Evolutionary conservation across 2,329 filamentous ascomycete species (phyloP), one percentile per base, ranked within the genome.

Genomic region (Fusarium temperatum): DNA sequence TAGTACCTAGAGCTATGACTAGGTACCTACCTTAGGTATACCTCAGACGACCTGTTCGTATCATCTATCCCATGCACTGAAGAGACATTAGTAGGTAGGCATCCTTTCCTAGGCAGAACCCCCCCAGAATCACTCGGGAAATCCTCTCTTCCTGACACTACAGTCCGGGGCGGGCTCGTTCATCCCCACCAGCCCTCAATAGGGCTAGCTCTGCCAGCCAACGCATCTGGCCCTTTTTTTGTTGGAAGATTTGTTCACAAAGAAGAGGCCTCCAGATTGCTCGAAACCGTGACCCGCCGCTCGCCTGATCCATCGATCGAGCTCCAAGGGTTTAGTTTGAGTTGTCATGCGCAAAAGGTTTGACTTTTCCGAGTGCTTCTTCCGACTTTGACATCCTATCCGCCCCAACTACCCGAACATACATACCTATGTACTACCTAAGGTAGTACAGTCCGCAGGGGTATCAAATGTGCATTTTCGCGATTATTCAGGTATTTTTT

Each of bases 261-360:
- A 32, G 28, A 26, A 65, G 72, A 74, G 72, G 72, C 72, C 72
- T 74, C 72, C 72, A 66, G 64, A 42, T n/a, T 64, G 30, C n/a
- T 54, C 61, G 39, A 45, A 55, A 39, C 50, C 50, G 41, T 47
- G 53, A 38, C 60, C 41, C 28, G 24, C 36, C 30, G 30, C 30
- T 58, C 47, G 41, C 56, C 45, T 42, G 35, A 39, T 60, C 35
- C 30, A 41, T 35, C 30, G 35, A 41, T 36, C 26, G 18, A 42
- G 26, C 28, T 30, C 38, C 56, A 59, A 51, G 60, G 66, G 32
- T 44, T 51, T 51, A 13, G 26, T 28, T 18, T 47, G 44, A 17
- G 18, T 26, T 20, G 44, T 14, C 39, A 14, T 66, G 24, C 30
- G 30, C 24, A 48, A 44, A 28, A 28, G 59, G 56, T 10, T 30